A percentile compares a stretch with the other conserved stretches of the same genome.
Evolutionary conservation across 2,329 filamentous ascomycete species (phyloP).

Genomic region (Daldinia sp.): DNA sequence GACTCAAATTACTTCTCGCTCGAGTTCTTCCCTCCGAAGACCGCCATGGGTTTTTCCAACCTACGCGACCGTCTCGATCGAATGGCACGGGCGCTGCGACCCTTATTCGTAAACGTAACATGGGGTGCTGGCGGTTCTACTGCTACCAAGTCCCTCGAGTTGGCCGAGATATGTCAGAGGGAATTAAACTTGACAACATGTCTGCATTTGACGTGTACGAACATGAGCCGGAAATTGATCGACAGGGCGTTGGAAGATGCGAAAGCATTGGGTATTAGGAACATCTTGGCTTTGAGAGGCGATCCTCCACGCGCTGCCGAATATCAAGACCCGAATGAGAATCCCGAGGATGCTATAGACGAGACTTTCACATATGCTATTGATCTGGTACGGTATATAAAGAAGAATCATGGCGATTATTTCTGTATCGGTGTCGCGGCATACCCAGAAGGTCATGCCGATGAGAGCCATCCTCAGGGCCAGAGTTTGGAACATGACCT

Average conservation of each 20-base stretch:
- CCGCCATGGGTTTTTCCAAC: slow-evolving; percentile 93
- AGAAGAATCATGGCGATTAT: slow-evolving; percentile 87
- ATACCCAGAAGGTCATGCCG: slow-evolving; percentile 95
- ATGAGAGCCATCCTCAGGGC: slow-evolving; percentile 82
- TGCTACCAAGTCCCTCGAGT: slow-evolving; percentile 87
- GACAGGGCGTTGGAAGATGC: slow-evolving; percentile 92
- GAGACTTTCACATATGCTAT: slow-evolving; percentile 89
- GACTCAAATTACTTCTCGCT: slow-evolving; percentile 91
- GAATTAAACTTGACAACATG: slow-evolving; percentile 94
- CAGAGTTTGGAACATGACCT: slow-evolving; percentile 83
- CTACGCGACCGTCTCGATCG: slow-evolving; percentile 92
- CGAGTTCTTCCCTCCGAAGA: slow-evolving; percentile 99
- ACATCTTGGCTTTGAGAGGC: slow-evolving; percentile 91
- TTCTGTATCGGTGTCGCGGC: slow-evolving; percentile 96
- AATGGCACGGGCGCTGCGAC: slow-evolving; percentile 91
- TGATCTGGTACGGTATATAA: slow-evolving; percentile 91
- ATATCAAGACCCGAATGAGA: slow-evolving; percentile 75
- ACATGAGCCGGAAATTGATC: slow-evolving; percentile 89
- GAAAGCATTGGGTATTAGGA: slow-evolving; percentile 89
- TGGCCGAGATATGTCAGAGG: slow-evolving; percentile 94
- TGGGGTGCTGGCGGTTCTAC: slow-evolving; percentile 98
- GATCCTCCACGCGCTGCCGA: slow-evolving; percentile 92
- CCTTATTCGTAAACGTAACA: slow-evolving; percentile 95
- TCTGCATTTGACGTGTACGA: slow-evolving; percentile 95
- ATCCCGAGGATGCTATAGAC: slow-evolving; percentile 70